Base-by-base conservation (phyloP, 768 basidiomycete genomes). In the Crucibulum laeve region DNA sequence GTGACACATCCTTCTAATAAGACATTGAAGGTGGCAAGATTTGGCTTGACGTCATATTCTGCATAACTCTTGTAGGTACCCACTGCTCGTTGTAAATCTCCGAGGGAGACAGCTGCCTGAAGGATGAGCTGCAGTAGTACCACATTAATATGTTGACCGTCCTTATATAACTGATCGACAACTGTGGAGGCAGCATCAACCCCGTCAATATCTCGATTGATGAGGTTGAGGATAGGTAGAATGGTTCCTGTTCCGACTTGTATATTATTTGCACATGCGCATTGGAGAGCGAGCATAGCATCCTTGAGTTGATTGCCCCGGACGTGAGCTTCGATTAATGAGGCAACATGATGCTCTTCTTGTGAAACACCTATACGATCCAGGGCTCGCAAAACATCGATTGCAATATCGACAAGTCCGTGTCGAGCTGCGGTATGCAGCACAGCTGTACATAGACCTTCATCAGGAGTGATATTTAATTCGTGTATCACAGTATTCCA, bases 321-420 rank as follows among this genome's bases (percentile, higher is more conserved):
- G 59, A 77, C 79, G 53, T 85, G 81, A 0, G 89, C 81, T 55
- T 91, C 86, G 23, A 93, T 66, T 17, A 92, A 62, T 2, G 89
- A 80, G 1, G 86, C 79, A 52, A 89, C 80, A 57, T 94, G 91
- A 54, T 85, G 64, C 57, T 92, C 91, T 53, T 71, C 56, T 63
- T 76, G 71, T 36, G 68, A 56, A 11, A 78, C 61, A 13, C 73
- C 71, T 5, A 76, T 61, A 7, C 48, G 40, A 35, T 76, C 71
- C 28, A 94, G 65, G 5, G 74, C 63, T 1, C 71, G 76, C 32
- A 92, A 63, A 22, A 76, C 85, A 32, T 82, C 79, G 11, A 76
- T 67, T 18, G 84, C 89, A 1, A 93, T 70, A 36, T 80, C 76
- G 4, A 85, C 76, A 25, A 79, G 65, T n/a, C 87, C 89, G 48